These are phyloP conservation scores for Nicotiana obtusifolia DNA, from an alignment of 257 asterid species.

Conservation along the genomic window DNA sequence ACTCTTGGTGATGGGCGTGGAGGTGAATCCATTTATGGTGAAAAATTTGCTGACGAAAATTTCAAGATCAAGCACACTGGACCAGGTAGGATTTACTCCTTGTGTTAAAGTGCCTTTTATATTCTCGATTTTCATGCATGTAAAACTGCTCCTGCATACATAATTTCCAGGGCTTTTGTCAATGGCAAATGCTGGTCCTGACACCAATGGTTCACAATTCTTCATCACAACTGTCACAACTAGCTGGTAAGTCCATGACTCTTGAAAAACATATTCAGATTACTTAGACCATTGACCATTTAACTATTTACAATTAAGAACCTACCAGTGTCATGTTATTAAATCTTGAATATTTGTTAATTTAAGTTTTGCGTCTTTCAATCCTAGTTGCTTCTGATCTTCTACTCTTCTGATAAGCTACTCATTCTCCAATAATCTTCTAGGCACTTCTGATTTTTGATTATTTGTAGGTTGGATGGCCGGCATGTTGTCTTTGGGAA, in stretches of 20 bases:
- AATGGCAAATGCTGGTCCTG: conserved; percentile 90
- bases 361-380: neutral
- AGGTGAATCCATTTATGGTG: conserved; percentile 90
- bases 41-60: conserved; percentile 86
- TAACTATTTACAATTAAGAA: neutral
- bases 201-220: conserved; percentile 94
- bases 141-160: neutral
- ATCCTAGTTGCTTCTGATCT: neutral
- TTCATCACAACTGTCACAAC: conserved; percentile 99
- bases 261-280: neutral
- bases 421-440: neutral
- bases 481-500: conserved; percentile 90
- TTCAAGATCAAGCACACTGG: conserved; percentile 92
- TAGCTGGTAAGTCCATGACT: conserved; percentile 55
- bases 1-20: conserved; percentile 98
- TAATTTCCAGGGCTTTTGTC: conserved; percentile 57
- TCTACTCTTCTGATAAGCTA: neutral
- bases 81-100: conserved; percentile 53
- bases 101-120: neutral
- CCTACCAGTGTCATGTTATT: neutral
- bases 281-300: neutral
- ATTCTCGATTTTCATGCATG: neutral
- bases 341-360: neutral
- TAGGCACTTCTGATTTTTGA: neutral
- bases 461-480: conserved; percentile 69